phyloP scores from a whole-genome alignment of 345 rosid species.

The Carallia brachiata region DNA sequence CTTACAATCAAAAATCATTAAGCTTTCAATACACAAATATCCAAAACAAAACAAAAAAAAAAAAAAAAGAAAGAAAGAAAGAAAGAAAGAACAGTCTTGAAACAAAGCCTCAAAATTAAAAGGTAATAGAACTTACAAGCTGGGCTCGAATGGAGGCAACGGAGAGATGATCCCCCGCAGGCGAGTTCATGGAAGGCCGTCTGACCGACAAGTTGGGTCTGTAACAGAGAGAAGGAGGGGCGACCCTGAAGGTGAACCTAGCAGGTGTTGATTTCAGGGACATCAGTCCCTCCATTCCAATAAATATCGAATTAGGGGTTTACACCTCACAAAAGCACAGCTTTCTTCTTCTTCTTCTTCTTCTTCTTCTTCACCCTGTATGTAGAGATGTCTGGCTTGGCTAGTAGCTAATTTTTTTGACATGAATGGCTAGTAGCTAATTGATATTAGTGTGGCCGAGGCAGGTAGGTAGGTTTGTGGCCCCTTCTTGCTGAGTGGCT shows the following conservation, averaged over 20 bases:
- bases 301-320: too few species aligned
- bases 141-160: conserved; percentile 22
- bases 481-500: too few species aligned
- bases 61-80: not conserved
- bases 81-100: too few species aligned
- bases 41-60: not conserved
- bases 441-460: too few species aligned
- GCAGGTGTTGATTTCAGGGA: conserved; percentile 10
- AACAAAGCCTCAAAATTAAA: not conserved
- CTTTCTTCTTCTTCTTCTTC: too few species aligned
- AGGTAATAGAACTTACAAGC: conserved; percentile 2
- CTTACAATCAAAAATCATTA: not conserved
- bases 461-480: too few species aligned
- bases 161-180: not conserved
- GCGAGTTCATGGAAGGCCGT: conserved; percentile 1
- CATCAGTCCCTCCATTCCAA: conserved; percentile 21
- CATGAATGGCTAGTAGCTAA: too few species aligned
- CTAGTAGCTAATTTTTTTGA: too few species aligned
- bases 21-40: not conserved
- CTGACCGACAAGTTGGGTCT: conserved; percentile 7
- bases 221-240: not conserved
- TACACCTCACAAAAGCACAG: too few species aligned
- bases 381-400: too few species aligned
- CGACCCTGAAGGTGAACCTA: not conserved
- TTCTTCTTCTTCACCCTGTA: too few species aligned